A percentile compares a stretch with the other conserved stretches of the same genome.
Conservation (phyloP, 2,329 filamentous ascomycete species). For the Aureobasidium sp. region DNA sequence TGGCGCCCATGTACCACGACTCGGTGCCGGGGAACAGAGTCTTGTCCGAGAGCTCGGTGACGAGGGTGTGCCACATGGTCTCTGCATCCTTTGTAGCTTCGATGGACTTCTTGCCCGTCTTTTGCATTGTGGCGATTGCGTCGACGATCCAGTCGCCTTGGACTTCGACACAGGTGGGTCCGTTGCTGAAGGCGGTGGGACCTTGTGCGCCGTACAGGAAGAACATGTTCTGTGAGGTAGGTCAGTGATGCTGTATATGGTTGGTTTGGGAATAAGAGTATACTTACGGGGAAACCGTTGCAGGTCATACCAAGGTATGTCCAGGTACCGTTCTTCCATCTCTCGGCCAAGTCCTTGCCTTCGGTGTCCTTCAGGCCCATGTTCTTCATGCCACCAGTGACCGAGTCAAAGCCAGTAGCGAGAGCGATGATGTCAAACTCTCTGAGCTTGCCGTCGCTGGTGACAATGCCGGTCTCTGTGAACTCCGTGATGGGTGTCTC, state of each 20-base stretch:
- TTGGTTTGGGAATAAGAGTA: background rate
- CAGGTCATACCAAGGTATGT: constrained; percentile 39
- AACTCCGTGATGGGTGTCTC: constrained; percentile 37
- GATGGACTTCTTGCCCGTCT: constrained; percentile 34
- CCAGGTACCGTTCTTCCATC: constrained; percentile 39
- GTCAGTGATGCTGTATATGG: background rate
- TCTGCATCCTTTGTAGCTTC: constrained; percentile 37
- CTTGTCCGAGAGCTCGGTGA: constrained; percentile 35
- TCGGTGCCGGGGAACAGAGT: constrained; percentile 37
- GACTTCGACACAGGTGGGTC: constrained; percentile 38
- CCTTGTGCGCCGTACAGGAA: constrained; percentile 42
- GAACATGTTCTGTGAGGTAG: constrained; percentile 18
- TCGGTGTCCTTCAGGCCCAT: constrained; percentile 31
- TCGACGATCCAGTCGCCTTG: constrained; percentile 42
- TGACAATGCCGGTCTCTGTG: constrained; percentile 39
- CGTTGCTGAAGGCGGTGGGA: constrained; percentile 42
- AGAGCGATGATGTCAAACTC: constrained; percentile 43
- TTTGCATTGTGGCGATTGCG: constrained; percentile 33
- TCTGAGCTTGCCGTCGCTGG: constrained; percentile 33
- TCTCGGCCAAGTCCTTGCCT: constrained; percentile 32
- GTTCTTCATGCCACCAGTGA: constrained; percentile 42
- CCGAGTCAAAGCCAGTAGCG: constrained; percentile 42
- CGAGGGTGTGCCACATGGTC: constrained; percentile 34
- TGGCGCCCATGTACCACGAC: constrained; percentile 40
- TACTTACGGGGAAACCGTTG: constrained; percentile 29